Conservation (phyloP, 1,139 yeast species). For the Protomyces inouyei region DNA sequence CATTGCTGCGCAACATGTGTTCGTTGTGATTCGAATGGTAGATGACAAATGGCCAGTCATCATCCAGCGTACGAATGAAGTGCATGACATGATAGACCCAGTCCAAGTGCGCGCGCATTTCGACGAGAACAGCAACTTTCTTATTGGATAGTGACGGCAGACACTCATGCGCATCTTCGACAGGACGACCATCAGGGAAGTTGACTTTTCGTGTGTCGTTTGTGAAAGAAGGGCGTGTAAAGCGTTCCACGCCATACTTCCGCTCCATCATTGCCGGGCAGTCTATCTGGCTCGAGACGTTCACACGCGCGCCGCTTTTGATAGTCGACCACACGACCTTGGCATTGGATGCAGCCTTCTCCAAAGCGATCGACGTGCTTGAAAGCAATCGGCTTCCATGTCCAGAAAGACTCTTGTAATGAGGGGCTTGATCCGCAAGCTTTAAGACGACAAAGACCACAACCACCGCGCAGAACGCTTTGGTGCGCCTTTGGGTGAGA, state of each 20-base stretch:
- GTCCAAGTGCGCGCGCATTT: slow-evolving; percentile 2
- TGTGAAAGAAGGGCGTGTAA: neutral
- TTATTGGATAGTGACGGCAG: neutral
- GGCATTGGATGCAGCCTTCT: too few relatives aligned
- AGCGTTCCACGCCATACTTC: neutral
- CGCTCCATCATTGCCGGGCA: neutral
- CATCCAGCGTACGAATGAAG: slow-evolving; percentile 3
- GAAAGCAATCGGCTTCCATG: too few relatives aligned
- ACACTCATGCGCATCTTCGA: neutral
- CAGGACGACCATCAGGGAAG: neutral
- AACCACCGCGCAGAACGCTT: slow-evolving; percentile 1
- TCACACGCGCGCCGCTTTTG: too few relatives aligned
- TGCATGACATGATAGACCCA: slow-evolving; percentile 6
- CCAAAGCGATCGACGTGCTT: too few relatives aligned
- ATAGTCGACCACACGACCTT: too few relatives aligned
- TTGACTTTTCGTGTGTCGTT: neutral
- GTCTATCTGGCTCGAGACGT: neutral
- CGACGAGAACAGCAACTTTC: slow-evolving; percentile 14
- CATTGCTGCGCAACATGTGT: neutral
- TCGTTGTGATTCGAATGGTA: slow-evolving; percentile 16
- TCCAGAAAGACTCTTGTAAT: too few relatives aligned
- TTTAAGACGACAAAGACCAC: neutral
- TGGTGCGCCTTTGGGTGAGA: too few relatives aligned
- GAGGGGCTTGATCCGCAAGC: neutral
- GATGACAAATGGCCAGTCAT: slow-evolving; percentile 20